Percentiles rank a stretch among this genome's conserved stretches.
phyloP scores from a whole-genome alignment of 176 grass and related monocot genomes.

The Thinopyrum elongatum region DNA sequence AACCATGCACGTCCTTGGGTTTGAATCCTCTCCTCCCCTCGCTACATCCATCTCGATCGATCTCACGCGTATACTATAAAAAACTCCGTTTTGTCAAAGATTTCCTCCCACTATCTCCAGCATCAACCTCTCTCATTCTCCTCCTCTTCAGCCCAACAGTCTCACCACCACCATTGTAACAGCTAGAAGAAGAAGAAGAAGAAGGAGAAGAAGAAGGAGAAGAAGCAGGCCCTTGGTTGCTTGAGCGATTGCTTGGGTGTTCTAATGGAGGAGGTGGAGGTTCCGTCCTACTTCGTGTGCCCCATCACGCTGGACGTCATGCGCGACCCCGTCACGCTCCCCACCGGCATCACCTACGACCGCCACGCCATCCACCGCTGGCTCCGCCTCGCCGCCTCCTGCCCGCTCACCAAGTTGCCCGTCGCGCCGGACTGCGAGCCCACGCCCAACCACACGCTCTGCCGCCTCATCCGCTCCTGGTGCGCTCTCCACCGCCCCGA shows the following conservation, averaged over 20 bases:
- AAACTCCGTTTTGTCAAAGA: background rate
- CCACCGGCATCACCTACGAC: constrained; percentile 92
- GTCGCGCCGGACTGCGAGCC: constrained; percentile 42
- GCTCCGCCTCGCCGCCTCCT: constrained; percentile 51
- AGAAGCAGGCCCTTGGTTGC: background rate
- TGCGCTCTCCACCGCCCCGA: constrained; percentile 37
- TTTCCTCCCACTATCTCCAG: background rate
- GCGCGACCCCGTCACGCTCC: constrained; percentile 76
- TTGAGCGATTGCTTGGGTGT: background rate
- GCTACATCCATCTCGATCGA: background rate
- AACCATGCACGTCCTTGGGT: constrained; percentile 25
- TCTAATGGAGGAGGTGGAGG: constrained; percentile 46
- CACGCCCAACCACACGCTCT: constrained; percentile 86
- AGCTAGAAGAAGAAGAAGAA: background rate
- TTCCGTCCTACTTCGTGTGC: constrained; percentile 74
- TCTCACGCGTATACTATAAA: background rate
- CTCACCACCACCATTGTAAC: background rate
- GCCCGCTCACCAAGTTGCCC: constrained; percentile 78
- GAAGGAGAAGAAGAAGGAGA: background rate
- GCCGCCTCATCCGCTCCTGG: constrained; percentile 78
- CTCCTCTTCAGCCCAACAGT: background rate
- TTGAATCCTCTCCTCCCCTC: background rate
- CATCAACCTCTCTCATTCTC: background rate
- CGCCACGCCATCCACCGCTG: constrained; percentile 80
- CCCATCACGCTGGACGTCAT: constrained; percentile 80